phyloP scores from a whole-genome alignment of 441 rosid species.

The Gossypium trilobum region DNA sequence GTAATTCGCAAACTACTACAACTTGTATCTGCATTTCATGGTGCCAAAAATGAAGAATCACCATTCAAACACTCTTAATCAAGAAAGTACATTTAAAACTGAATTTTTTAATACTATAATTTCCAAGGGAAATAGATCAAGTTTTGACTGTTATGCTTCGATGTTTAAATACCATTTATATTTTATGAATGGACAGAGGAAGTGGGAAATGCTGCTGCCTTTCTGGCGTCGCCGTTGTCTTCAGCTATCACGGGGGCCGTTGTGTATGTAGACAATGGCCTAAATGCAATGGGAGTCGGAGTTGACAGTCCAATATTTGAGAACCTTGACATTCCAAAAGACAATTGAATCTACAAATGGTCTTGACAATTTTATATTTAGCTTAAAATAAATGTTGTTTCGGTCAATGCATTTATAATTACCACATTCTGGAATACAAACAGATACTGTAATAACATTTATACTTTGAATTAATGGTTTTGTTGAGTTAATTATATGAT shows the following conservation, averaged over 20 bases:
- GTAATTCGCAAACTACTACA: constrained; percentile 21
- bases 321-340: constrained; percentile 53
- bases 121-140: background rate
- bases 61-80: background rate
- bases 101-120: no score
- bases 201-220: constrained; percentile 84
- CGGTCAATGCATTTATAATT: background rate
- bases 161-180: background rate
- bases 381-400: background rate
- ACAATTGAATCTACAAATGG: constrained; percentile 9
- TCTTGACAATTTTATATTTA: background rate
- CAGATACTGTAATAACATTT: background rate
- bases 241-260: constrained; percentile 80
- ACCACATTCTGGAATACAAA: background rate
- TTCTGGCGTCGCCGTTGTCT: constrained; percentile 70
- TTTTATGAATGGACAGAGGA: constrained; percentile 44
- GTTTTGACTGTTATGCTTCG: no score
- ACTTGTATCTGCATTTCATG: background rate
- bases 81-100: background rate
- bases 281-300: constrained; percentile 86
- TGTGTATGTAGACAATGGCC: constrained; percentile 82
- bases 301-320: constrained; percentile 73
- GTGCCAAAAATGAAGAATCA: background rate
- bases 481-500: no score
- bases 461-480: background rate